Evolutionary conservation across 164 flowering plant species (phyloP).

Genomic region (Kalanchoe fedtschenkoi): DNA sequence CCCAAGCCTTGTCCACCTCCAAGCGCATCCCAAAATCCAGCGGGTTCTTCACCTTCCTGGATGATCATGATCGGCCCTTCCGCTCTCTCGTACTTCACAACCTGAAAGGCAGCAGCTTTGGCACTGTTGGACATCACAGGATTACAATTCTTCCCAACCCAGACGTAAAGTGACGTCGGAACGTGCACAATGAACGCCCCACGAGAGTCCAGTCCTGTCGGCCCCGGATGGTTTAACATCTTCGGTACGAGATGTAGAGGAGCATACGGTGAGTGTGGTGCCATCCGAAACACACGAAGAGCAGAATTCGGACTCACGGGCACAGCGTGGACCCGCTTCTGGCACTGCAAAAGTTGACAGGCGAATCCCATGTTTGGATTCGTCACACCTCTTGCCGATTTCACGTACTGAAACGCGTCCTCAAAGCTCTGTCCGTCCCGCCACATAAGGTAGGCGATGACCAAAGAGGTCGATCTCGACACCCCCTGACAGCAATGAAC

Average conservation of each 20-base stretch:
- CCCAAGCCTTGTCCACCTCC: constrained; percentile 16
- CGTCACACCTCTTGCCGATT: constrained; percentile 67
- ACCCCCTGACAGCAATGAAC: constrained; percentile 90
- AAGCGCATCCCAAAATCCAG: constrained; percentile 66
- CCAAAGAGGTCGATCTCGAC: constrained; percentile 72
- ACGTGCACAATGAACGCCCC: constrained; percentile 76
- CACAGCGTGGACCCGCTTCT: constrained; percentile 65
- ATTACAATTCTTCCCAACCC: constrained; percentile 56
- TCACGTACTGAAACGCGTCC: constrained; percentile 71
- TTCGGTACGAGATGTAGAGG: constrained; percentile 85
- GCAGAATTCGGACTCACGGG: constrained; percentile 64
- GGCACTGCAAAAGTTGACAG: constrained; percentile 71
- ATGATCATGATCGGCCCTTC: constrained; percentile 39
- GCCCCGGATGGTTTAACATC: constrained; percentile 33
- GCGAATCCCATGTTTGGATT: constrained; percentile 91
- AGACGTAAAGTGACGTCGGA: constrained; percentile 59
- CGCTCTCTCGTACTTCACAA: constrained; percentile 60
- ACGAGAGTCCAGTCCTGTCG: constrained; percentile 56
- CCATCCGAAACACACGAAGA: constrained; percentile 66
- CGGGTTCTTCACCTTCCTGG: constrained; percentile 60
- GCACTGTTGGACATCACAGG: constrained; percentile 49
- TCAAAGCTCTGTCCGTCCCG: constrained; percentile 70
- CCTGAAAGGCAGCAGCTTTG: constrained; percentile 54
- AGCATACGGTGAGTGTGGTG: constrained; percentile 79
- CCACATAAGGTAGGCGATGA: constrained; percentile 90